Percentiles rank a stretch among this genome's conserved stretches.
phyloP scores from a whole-genome alignment of 2,329 filamentous ascomycete genomes.

The Diplodia corticola region DNA sequence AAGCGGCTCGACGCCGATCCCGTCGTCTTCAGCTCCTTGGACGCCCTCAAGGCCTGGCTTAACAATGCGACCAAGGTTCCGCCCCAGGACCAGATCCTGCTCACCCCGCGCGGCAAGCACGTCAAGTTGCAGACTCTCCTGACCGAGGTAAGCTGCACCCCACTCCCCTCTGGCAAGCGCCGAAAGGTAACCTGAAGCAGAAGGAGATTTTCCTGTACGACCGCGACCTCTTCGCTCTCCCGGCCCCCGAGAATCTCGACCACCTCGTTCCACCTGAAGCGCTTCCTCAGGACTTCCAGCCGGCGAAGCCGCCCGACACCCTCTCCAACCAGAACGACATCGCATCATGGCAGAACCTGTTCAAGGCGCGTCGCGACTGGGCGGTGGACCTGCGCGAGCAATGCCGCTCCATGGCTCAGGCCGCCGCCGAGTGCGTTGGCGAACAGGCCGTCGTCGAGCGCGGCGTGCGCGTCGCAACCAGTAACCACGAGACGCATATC shows the following conservation, averaged over 20 bases:
- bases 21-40: constrained; percentile 72
- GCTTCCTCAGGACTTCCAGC: constrained; percentile 59
- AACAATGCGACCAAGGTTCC: constrained; percentile 72
- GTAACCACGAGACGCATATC: constrained; percentile 77
- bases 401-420: constrained; percentile 64
- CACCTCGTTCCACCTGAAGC: constrained; percentile 54
- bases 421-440: constrained; percentile 64
- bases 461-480: constrained; percentile 79
- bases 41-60: constrained; percentile 83
- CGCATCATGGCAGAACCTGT: constrained; percentile 84
- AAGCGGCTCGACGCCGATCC: constrained; percentile 79
- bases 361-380: constrained; percentile 79
- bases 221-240: constrained; percentile 54
- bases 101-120: constrained; percentile 82
- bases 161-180: neutral
- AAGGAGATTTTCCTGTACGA: constrained; percentile 93
- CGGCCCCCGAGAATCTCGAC: constrained; percentile 51
- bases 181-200: constrained; percentile 44
- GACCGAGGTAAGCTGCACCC: constrained; percentile 63
- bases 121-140: constrained; percentile 78
- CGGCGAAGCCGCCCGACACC: constrained; percentile 71
- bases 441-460: constrained; percentile 76
- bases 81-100: constrained; percentile 75
- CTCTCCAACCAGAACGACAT: constrained; percentile 78
- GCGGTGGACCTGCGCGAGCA: constrained; percentile 68